Percentiles rank a stretch among this genome's conserved stretches.
phyloP scores from a whole-genome alignment of 805 yeast genomes.

The Ogataea glucozyma region DNA sequence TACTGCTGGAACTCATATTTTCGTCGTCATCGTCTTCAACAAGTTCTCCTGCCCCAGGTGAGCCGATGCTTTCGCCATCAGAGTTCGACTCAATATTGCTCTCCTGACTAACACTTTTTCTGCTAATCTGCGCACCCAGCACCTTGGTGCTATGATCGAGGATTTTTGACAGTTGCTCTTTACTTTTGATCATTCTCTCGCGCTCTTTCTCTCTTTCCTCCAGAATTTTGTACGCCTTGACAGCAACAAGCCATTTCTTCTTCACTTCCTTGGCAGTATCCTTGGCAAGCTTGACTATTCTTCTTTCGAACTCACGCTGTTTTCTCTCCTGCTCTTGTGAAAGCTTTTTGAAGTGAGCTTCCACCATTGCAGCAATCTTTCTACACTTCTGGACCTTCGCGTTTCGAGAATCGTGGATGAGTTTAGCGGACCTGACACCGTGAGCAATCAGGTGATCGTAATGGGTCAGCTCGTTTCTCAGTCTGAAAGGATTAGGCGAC shows the following conservation, averaged over 20 bases:
- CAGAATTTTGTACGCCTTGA: constrained; percentile 70
- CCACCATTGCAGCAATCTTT: constrained; percentile 79
- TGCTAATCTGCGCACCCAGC: constrained; percentile 77
- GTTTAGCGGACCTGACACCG: constrained; percentile 66
- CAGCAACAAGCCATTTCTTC: constrained; percentile 89
- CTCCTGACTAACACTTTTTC: constrained; percentile 35
- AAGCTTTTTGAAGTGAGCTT: constrained; percentile 79
- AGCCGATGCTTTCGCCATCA: constrained; percentile 25
- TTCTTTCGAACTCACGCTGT: constrained; percentile 71
- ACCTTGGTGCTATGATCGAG: constrained; percentile 88
- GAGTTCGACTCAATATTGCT: constrained; percentile 18
- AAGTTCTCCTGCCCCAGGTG: background rate
- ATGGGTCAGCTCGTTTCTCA: constrained; percentile 46
- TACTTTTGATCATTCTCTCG: constrained; percentile 75
- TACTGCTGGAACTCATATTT: constrained; percentile 15
- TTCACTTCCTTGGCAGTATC: constrained; percentile 81
- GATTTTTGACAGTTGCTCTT: constrained; percentile 83
- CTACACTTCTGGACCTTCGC: constrained; percentile 67
- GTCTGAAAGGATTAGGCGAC: constrained; percentile 44
- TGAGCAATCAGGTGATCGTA: constrained; percentile 78
- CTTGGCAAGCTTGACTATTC: constrained; percentile 69
- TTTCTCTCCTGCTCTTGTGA: constrained; percentile 87
- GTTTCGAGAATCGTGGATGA: constrained; percentile 65
- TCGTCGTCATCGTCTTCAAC: constrained; percentile 21
- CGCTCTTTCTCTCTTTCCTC: constrained; percentile 81